Evolutionary conservation across 2,329 filamentous ascomycete genomes (phyloP).

Genomic region (Fusarium denticulatum): DNA sequence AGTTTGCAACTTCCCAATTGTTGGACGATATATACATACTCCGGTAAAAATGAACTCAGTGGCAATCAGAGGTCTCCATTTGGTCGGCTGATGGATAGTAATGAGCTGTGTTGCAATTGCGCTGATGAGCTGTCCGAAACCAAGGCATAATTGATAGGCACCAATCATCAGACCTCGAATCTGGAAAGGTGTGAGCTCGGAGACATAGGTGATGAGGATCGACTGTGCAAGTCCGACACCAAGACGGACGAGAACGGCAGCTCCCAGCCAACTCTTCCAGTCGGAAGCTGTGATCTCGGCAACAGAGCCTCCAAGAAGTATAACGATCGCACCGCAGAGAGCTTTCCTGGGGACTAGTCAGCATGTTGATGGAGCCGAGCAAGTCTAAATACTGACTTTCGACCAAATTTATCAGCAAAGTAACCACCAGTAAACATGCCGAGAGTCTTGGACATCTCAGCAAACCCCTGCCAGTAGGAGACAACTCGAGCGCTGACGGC

Average conservation of each 20-base stretch:
- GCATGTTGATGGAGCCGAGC: neutral
- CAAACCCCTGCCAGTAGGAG: constrained; percentile 21
- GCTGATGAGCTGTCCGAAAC: neutral
- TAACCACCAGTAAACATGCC: neutral
- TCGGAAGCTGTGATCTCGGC: neutral
- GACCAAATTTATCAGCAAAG: neutral
- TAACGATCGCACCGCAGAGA: neutral
- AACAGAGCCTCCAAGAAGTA: neutral
- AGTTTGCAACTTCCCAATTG: neutral
- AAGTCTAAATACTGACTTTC: neutral
- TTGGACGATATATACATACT: neutral
- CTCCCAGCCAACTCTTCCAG: neutral
- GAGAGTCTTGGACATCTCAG: constrained; percentile 18
- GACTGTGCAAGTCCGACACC: constrained; percentile 11
- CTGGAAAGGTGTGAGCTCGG: constrained; percentile 15
- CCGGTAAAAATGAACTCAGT: neutral
- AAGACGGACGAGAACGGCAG: neutral
- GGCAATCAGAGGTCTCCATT: neutral
- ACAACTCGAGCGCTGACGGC: constrained; percentile 17
- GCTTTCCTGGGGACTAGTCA: neutral
- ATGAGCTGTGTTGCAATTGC: neutral
- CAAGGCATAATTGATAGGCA: constrained; percentile 8
- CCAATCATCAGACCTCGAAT: constrained; percentile 21
- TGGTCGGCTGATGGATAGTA: neutral
- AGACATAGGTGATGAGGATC: constrained; percentile 16